phyloP scores from a whole-genome alignment of 768 basidiomycete species.

The Neoboletus subvelutipes region DNA sequence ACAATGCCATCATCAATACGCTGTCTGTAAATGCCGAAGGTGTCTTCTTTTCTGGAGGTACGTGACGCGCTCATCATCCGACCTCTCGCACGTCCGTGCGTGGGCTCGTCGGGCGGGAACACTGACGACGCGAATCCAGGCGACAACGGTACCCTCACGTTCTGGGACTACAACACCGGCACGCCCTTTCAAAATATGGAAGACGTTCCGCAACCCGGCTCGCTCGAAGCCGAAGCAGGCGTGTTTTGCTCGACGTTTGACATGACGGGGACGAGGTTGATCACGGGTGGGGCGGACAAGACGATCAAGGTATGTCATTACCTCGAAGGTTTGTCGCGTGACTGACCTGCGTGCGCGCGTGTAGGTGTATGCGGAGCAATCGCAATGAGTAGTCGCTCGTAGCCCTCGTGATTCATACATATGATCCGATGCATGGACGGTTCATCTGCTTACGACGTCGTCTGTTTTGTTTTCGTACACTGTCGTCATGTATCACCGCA shows the following conservation, averaged over 20 bases:
- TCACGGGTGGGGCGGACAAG: conserved; percentile 97
- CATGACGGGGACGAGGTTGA: conserved; percentile 88
- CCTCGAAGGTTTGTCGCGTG: neutral
- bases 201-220: conserved; percentile 96
- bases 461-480: neutral
- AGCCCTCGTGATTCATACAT: no score
- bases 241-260: conserved; percentile 98
- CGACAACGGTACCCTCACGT: conserved; percentile 87
- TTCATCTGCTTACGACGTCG: neutral
- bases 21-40: conserved; percentile 92
- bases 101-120: no score
- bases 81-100: neutral
- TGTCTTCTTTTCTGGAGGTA: conserved; percentile 95
- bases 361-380: conserved; percentile 70
- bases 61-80: neutral
- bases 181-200: conserved; percentile 93
- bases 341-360: neutral
- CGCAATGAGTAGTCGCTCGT: conserved; percentile 37
- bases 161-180: conserved; percentile 90
- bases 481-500: neutral
- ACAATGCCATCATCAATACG: conserved; percentile 98
- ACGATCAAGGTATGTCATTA: conserved; percentile 80
- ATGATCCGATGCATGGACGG: neutral
- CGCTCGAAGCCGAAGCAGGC: conserved; percentile 94
- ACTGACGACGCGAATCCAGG: conserved; percentile 40